A percentile compares a stretch with the other conserved stretches of the same genome.
phyloP scores from a whole-genome alignment of 495 filamentous ascomycete species.

The Hypoxylon fragiforme region DNA sequence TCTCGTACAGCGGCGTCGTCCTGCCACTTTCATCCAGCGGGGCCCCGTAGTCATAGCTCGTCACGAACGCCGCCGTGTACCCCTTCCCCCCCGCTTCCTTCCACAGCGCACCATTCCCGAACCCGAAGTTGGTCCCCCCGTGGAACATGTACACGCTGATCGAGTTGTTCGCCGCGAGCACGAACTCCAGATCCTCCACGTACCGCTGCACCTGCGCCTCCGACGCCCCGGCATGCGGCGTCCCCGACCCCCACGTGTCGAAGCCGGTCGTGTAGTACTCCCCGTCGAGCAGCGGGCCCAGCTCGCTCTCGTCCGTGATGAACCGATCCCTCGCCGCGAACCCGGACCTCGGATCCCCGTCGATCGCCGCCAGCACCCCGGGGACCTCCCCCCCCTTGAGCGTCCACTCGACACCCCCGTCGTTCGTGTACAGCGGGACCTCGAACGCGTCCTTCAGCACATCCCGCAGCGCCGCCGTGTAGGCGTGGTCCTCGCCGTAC shows the following conservation, averaged over 20 bases:
- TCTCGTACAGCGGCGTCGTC: constrained; percentile 45
- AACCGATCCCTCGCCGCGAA: constrained; percentile 52
- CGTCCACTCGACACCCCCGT: constrained; percentile 46
- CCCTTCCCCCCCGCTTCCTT: constrained; percentile 14
- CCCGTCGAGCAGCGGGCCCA: constrained; percentile 46
- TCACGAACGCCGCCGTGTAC: constrained; percentile 41
- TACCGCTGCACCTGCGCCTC: constrained; percentile 26
- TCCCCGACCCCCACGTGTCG: constrained; percentile 46
- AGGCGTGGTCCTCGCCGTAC: constrained; percentile 46
- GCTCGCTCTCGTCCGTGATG: constrained; percentile 43
- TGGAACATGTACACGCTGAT: constrained; percentile 57
- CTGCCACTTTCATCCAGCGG: constrained; percentile 54
- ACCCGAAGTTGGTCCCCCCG: constrained; percentile 52
- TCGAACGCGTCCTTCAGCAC: constrained; percentile 44
- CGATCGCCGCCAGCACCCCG: constrained; percentile 47
- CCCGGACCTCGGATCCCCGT: constrained; percentile 48
- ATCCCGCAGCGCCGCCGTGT: constrained; percentile 42
- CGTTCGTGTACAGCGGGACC: constrained; percentile 51
- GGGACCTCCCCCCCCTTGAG: constrained; percentile 47
- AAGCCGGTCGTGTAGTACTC: constrained; percentile 50
- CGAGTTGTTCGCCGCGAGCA: constrained; percentile 44
- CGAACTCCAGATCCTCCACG: constrained; percentile 43
- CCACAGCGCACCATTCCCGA: constrained; percentile 51
- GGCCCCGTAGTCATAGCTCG: constrained; percentile 54
- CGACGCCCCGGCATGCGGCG: constrained; percentile 35